Percentiles rank a stretch among this genome's conserved stretches.
phyloP scores from a whole-genome alignment of 1,284 basidiomycete genomes.

The Pholiota adiposa region DNA sequence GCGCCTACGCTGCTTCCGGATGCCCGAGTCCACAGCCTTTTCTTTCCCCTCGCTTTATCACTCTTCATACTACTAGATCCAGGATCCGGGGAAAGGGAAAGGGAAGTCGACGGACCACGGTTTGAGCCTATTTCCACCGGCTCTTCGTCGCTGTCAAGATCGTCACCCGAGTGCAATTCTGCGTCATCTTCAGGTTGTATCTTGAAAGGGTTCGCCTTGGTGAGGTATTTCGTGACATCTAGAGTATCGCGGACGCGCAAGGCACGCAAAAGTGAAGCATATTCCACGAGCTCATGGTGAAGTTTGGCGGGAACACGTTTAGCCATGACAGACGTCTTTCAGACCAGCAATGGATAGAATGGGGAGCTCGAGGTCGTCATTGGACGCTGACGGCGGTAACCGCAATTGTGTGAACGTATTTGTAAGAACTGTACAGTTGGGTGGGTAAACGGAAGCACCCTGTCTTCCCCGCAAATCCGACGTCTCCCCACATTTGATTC shows the following conservation, averaged over 20 bases:
- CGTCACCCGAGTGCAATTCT: constrained; percentile 12
- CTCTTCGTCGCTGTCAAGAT: constrained; percentile 15
- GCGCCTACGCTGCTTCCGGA: constrained; percentile 29
- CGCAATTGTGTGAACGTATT: constrained; percentile 36
- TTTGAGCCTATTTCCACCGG: constrained; percentile 2
- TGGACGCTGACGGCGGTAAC: no score
- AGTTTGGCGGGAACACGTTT: constrained; percentile 54
- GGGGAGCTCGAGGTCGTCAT: no score
- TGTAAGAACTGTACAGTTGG: constrained; percentile 54
- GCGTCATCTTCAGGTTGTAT: constrained; percentile 11
- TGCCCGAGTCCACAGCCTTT: constrained; percentile 21
- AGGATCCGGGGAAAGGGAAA: constrained; percentile 9
- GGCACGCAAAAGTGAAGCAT: constrained; percentile 62
- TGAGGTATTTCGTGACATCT: constrained; percentile 56
- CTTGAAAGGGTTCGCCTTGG: constrained; percentile 24
- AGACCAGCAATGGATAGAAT: no score
- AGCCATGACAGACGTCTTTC: constrained; percentile 36
- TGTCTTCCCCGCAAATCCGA: no score
- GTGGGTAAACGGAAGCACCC: constrained; percentile 16
- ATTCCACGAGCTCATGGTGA: constrained; percentile 64
- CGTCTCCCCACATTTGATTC: constrained; percentile 32
- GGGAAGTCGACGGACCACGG: neutral
- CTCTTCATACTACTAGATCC: constrained; percentile 16
- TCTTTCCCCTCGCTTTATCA: constrained; percentile 18
- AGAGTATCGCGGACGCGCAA: constrained; percentile 56